phyloP scores from a whole-genome alignment of 2,329 filamentous ascomycete genomes.

The Mycosphaerella sp. region DNA sequence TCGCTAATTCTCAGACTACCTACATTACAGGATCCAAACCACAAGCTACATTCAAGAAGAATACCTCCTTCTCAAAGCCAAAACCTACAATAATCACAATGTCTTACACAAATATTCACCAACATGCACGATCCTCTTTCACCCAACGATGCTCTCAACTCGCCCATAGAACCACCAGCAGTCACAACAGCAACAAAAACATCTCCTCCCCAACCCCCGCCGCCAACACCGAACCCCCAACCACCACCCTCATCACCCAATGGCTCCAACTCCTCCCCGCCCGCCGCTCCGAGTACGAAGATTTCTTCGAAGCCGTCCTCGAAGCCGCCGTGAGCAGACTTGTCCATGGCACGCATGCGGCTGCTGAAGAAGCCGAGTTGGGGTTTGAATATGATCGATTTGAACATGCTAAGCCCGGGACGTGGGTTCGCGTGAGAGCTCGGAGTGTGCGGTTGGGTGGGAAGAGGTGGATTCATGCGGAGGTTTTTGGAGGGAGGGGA shows the following conservation, averaged over 20 bases:
- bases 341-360: conserved; percentile 9
- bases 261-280: conserved; percentile 15
- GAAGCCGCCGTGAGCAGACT: conserved; percentile 17
- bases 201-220: not conserved
- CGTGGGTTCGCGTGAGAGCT: conserved; percentile 9
- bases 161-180: conserved; percentile 2
- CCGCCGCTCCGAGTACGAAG: conserved; percentile 8
- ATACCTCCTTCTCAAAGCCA: not conserved
- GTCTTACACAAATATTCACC: not conserved
- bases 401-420: conserved; percentile 5
- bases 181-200: not conserved
- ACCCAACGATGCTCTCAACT: conserved; percentile 12
- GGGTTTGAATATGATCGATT: conserved; percentile 15
- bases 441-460: conserved; percentile 5
- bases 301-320: conserved; percentile 14
- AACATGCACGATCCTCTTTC: conserved; percentile 8
- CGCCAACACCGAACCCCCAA: too few species aligned
- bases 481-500: conserved; percentile 5
- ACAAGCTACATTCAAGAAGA: not conserved
- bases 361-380: conserved; percentile 17
- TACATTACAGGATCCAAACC: not conserved
- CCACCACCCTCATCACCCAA: not conserved
- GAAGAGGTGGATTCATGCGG: conserved; percentile 15
- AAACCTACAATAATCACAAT: not conserved
- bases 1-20: not conserved